Evolutionary conservation across 768 basidiomycete species (phyloP), one percentile per base, ranked within the genome.

Genomic region (Nevesoporus exiguus): DNA sequence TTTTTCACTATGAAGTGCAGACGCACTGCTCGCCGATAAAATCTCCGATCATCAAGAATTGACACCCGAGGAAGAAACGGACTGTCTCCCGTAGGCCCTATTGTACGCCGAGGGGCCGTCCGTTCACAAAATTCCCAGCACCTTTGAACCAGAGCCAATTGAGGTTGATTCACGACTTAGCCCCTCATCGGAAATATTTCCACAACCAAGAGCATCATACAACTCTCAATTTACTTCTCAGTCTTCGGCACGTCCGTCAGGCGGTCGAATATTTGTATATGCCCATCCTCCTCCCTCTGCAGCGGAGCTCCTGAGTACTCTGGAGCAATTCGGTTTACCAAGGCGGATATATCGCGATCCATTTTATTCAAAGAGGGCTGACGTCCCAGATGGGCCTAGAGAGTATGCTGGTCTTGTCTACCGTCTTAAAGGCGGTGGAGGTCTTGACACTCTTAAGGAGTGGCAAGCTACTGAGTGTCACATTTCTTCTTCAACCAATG

Each of bases 361-460:
- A 0, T 86, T 80, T 69, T 99, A 92, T 65, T 92, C 90, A 7
- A 80, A 81, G 47, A 76, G 77, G 22, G 60, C 61, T 5, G 96
- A 98, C 65, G 78, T 85, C 0, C 87, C 93, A 1, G 77, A 77
- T 30, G 71, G 73, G n/a, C 71, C 85, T 3, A 78, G 83, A 61
- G 88, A 92, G 71, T 94, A 86, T 67, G 93, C 84, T 21, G 94
- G 93, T 0, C 68, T 90, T 1, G 63, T 80, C n/a, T 95, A 88
- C 67, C 74, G 75, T 37, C 73, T 95, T 21, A 84, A 85, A 60
- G 85, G 88, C 5, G 82, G 80, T 1, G 74, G 79, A 37, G 80
- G 82, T 8, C 71, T 90, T 11, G 65, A 70, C 22, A 71, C 71
- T 31, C 72, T 95, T 9, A 78, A 85, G 22, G 79, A 84, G 11